Evolutionary conservation across 2,329 filamentous ascomycete species (phyloP).

Genomic region (Monosporascus sp.): DNA sequence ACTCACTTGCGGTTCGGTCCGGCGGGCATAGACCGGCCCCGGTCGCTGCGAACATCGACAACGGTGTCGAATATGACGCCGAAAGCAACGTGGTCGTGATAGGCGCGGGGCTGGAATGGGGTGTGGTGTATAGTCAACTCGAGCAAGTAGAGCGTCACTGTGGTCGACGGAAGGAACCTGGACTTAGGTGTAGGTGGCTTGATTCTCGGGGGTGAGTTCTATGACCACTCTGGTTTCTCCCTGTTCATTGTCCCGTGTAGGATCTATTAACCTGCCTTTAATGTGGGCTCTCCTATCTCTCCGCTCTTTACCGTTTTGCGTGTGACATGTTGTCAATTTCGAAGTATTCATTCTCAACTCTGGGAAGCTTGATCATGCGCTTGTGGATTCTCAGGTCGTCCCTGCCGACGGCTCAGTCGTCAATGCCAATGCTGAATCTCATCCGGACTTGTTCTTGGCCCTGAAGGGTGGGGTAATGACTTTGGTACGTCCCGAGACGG

Average conservation of each 20-base stretch:
- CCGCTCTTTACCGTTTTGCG: conserved; percentile 16
- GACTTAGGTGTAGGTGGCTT: conserved; percentile 10
- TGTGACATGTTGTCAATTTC: conserved; percentile 21
- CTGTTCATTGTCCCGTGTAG: background rate
- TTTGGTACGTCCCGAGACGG: conserved; percentile 6
- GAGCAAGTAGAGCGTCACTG: conserved; percentile 6
- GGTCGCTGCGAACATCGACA: conserved; percentile 2
- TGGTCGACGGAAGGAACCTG: conserved; percentile 6
- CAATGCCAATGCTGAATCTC: conserved; percentile 4
- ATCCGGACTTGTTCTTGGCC: conserved; percentile 6
- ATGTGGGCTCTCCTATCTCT: conserved; percentile 19
- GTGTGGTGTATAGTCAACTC: conserved; percentile 6
- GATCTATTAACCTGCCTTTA: conserved; percentile 1
- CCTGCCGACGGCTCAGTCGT: conserved; percentile 7
- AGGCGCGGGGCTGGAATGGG: conserved; percentile 7
- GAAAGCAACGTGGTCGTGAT: conserved; percentile 1
- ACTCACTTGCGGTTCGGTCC: conserved; percentile 4
- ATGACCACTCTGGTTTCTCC: background rate
- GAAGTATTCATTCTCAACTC: conserved; percentile 9
- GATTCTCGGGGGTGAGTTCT: conserved; percentile 4
- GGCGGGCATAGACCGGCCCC: conserved; percentile 3
- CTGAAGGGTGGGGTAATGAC: conserved; percentile 11
- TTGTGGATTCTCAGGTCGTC: conserved; percentile 2
- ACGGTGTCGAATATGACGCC: conserved; percentile 1
- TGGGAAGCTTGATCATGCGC: background rate